Percentiles rank a stretch among this genome's conserved stretches.
These are phyloP conservation scores for Ustilago esculenta DNA, from an alignment of 1,284 basidiomycete species.

Conservation along the genomic window DNA sequence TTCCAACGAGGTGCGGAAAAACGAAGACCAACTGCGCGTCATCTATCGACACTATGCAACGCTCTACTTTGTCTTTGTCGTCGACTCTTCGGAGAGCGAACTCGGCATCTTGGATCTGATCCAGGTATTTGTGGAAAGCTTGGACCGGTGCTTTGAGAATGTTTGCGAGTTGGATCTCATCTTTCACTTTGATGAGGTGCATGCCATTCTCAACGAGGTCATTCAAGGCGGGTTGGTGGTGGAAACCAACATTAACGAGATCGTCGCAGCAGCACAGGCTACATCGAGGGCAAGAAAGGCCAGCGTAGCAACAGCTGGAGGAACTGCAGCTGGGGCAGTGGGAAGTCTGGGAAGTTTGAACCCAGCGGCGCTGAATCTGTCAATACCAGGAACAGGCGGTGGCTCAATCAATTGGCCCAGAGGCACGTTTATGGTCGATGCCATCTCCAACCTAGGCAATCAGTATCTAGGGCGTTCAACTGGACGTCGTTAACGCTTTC, in stretches of 20 bases:
- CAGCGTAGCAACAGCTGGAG: conserved; percentile 10
- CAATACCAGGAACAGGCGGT: conserved; percentile 21
- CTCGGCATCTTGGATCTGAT: conserved; percentile 95
- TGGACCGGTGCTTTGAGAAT: conserved; percentile 96
- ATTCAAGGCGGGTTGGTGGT: conserved; percentile 96
- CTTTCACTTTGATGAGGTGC: conserved; percentile 98
- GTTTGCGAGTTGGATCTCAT: conserved; percentile 98
- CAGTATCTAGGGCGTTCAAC: conserved; percentile 39
- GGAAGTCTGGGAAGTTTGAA: conserved; percentile 19
- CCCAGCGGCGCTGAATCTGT: conserved; percentile 18
- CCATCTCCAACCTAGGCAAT: conserved; percentile 40
- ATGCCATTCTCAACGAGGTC: conserved; percentile 91
- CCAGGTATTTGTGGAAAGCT: conserved; percentile 97
- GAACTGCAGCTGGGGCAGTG: not conserved
- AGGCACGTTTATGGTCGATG: conserved; percentile 46
- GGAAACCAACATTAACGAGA: conserved; percentile 96
- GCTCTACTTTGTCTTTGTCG: conserved; percentile 95
- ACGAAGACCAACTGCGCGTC: conserved; percentile 60
- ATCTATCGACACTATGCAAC: conserved; percentile 80
- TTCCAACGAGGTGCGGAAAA: not conserved
- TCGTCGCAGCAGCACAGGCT: conserved; percentile 72
- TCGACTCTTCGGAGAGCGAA: conserved; percentile 93
- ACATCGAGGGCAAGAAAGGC: conserved; percentile 39
- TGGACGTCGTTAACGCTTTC: conserved; percentile 20
- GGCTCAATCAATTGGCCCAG: conserved; percentile 35